Base-by-base conservation (phyloP, 257 asterid genomes). In the Perilla frutescens region DNA sequence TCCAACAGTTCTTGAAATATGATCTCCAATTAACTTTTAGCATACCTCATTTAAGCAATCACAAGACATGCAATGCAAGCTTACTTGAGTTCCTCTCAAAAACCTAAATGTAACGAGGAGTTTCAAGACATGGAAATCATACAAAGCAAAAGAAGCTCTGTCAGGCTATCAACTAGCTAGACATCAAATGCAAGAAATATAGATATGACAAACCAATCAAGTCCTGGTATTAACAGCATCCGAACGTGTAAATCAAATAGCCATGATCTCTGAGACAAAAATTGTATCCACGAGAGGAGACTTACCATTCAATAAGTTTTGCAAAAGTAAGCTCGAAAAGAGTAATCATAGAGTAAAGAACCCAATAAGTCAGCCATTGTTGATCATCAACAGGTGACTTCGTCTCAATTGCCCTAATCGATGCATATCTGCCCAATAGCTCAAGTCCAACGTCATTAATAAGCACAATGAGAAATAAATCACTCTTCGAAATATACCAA, bases 361-460 rank as follows among this genome's bases (percentile, higher is more conserved):
- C 85, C 99, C 99, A 95, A 47, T 95, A 95, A 76, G 98, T 95
- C 50, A 95, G 98, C 99, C 99, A 95, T 74, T 95, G 99, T 77
- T 95, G 97, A 89, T 95, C 98, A 81, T 95, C 99, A 48, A 80
- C 76, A 12, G 97, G 85, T 2, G 97, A 90, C 80, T 95, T 90
- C 7, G 90, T 84, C 87, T 95, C 99, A 64, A 95, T 95, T 60
- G 98, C 99, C 86, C 94, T 79, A 56, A 95, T 90, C 36, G 98
- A 95, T 1, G 98, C 99, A 74, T 95, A 95, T 20, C 99, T 95
- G 92, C 76, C 66, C 60, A 78, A 65, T 7, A 71, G 32, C 66
- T 70, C 68, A 63, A 54, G 13, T 39, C 54, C 73, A 76, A 40
- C 55, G 41, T 20, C 56, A 79, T 49, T 49, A 62, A 20, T 44